Conservation (phyloP, 176 grass and related monocot genomes). For the Zizania latifolia region DNA sequence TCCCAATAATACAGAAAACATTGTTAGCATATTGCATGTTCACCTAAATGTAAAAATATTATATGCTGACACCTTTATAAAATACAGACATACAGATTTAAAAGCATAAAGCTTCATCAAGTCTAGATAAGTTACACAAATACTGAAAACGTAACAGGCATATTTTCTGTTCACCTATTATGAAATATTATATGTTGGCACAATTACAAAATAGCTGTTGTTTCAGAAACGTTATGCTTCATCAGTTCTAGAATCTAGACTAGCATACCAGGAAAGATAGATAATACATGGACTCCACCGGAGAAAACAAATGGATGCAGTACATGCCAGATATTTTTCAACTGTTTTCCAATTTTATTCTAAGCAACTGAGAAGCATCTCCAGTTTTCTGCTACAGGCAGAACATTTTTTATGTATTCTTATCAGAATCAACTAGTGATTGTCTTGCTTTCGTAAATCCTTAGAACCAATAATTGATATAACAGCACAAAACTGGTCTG, state of each 20-base stretch:
- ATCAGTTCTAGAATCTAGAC: neutral
- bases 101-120: neutral
- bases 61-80: neutral
- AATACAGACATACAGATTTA: neutral
- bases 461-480: constrained; percentile 3
- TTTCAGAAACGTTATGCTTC: neutral
- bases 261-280: neutral
- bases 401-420: neutral
- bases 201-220: neutral
- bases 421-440: neutral
- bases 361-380: constrained; percentile 2
- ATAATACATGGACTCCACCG: neutral
- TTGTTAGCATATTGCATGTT: neutral
- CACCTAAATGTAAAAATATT: neutral
- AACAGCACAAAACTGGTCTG: constrained; percentile 20
- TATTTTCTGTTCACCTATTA: neutral
- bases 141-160: neutral
- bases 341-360: neutral
- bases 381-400: constrained; percentile 5
- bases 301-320: neutral
- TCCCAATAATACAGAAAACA: neutral
- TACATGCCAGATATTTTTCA: neutral
- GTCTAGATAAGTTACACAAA: neutral
- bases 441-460: neutral
- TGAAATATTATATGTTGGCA: neutral